Base-by-base conservation (phyloP, 176 grass and related monocot genomes). In the Puccinellia tenuiflora region DNA sequence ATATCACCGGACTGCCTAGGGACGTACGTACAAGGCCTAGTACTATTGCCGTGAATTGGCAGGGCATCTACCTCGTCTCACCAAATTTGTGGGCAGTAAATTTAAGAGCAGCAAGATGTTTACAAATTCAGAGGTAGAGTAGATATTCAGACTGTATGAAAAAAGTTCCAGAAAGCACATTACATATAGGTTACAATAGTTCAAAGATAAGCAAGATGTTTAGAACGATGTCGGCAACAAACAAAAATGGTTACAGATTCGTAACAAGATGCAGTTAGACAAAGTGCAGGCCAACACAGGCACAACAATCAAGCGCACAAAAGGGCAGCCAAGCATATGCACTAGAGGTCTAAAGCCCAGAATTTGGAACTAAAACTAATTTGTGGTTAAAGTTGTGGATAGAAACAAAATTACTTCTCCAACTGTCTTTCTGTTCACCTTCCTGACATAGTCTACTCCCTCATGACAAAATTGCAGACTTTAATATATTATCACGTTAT, bases 401-500 rank as follows among this genome's bases (percentile, higher is more conserved):
- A 37, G 24, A 31, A 26, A 67, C 47, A 59, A 4, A 69, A 67
- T 3, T 84, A 21, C 54, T 13, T 29, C 20, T 40, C 17, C 26
- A 75, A 73, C 4, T 4, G 12, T 59, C 35, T 52, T 50, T n/a
- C 57, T 66, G 21, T 37, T 79, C 76, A 22, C 6, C 46, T 55
- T 65, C 56, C 15, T 83, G 54, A 55, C 34, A 52, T 51, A 43
- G 31, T 16, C 33, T 62, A 59, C 26, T 2, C 30, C 14, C 26
- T 38, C 5, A 52, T 43, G 55, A 57, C 12, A 77, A 62, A 61
- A 71, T 43, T 13, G 35, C 25, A 1, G 22, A 35, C 18, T 73
- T 54, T 9, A 76, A 73, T 30, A 83, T 52, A 79, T 43, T 73
- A 73, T 55, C 80, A 43, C 18, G 46, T 71, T 72, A 45, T 79